Base-by-base conservation (phyloP, 352 stramenopile species). In the Globisporangium alternatum region DNA sequence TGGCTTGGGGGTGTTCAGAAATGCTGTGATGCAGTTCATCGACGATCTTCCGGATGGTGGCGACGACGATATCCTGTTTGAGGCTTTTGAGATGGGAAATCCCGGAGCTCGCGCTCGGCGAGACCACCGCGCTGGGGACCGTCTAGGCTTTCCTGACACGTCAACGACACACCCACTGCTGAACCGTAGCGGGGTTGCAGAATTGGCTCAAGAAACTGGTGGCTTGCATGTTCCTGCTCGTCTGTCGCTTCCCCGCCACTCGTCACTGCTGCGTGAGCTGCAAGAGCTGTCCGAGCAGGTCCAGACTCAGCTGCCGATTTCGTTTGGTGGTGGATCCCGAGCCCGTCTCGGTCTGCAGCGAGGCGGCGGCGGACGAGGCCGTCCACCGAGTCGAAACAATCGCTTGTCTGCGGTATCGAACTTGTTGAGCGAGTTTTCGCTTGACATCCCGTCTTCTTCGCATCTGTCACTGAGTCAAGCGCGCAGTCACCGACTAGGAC, bases 391-490 rank as follows among this genome's bases (percentile, higher is more conserved):
- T 72, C 86, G 62, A 62, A 81, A 65, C 25, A 93, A 83, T 58
- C 76, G 81, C 19, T 67, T 91, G 53, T 89, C 84, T 37, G 71
- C 83, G 13, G 76, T 93, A 5, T 91, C 84, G 0, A 91, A 92
- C 56, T 52, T 95, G 33, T 68, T 95, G 19, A 93, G 81, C 35
- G 86, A 95, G 41, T 93, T 95, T 61, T 92, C 86, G 7, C 67
- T 95, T 17, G 84, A 94, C 53, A 86, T 93, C 33, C 83, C 83
- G 8, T 75, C 70, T 8, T 78, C 77, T 33, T 72, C 72, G 9
- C 81, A 82, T 53, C 47, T 80, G 17, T 56, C 68, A 6, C 69
- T 81, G 33, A 67, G 64, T 4, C 66, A 77, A 19, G 48, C 70
- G 17, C 66, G 71, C 25, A 62, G 68, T 15, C 66, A 76, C 43